Conservation (phyloP, 108 stramenopile species). For the Mayamaea pseudoterrestris region DNA sequence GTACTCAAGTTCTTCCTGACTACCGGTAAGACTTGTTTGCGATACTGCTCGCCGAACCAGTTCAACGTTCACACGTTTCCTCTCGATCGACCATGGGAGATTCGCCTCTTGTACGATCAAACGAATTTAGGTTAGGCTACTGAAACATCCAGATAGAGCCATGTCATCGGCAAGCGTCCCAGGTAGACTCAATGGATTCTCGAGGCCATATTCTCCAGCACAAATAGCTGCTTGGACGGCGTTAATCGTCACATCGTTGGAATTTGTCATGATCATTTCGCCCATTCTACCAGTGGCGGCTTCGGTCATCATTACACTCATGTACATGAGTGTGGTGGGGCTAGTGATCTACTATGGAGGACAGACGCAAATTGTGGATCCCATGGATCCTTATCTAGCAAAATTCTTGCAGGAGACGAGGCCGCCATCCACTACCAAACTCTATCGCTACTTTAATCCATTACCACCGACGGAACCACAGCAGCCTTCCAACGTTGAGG, state of each 20-base stretch:
- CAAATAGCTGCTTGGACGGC: constrained; percentile 76
- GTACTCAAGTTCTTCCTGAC: no score
- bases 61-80: no score
- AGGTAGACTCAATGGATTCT: constrained; percentile 76
- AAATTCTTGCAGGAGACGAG: constrained; percentile 23
- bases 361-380: constrained; percentile 30
- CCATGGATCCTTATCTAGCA: constrained; percentile 42
- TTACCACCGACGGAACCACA: constrained; percentile 2
- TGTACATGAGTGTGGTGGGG: constrained; percentile 18
- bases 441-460: background rate
- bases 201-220: constrained; percentile 40
- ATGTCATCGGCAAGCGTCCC: no score
- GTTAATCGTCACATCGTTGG: constrained; percentile 40
- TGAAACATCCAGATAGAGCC: no score
- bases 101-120: no score
- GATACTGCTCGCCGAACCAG: no score
- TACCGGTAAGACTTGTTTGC: no score
- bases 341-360: constrained; percentile 37
- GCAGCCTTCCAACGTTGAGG: constrained; percentile 1
- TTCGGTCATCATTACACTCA: constrained; percentile 43
- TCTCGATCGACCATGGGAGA: no score
- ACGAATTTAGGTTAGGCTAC: no score
- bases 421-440: background rate
- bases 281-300: constrained; percentile 50
- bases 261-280: constrained; percentile 47